Conservation (phyloP, 1,284 basidiomycete genomes). For the Boletellus deceptivus region DNA sequence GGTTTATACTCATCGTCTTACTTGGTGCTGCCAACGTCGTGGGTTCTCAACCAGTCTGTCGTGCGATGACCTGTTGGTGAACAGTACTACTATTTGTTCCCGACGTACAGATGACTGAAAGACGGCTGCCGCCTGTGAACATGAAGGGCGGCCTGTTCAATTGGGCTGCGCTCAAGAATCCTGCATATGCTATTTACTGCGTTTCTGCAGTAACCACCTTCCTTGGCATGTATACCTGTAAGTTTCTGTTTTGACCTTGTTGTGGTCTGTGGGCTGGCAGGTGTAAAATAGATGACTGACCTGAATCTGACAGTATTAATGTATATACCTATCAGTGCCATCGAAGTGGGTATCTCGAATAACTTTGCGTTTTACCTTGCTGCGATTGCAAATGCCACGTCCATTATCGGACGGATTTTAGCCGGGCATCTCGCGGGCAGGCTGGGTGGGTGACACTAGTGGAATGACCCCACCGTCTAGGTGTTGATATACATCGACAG, state of each 20-base stretch:
- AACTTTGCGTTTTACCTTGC: conserved; percentile 46
- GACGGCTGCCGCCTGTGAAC: conserved; percentile 42
- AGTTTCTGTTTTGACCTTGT: conserved; percentile 2
- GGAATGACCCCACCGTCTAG: background rate
- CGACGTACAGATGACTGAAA: conserved; percentile 29
- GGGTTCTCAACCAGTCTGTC: background rate
- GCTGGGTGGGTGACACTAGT: conserved; percentile 31
- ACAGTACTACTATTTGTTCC: conserved; percentile 22
- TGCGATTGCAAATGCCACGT: conserved; percentile 48
- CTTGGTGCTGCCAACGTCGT: conserved; percentile 40
- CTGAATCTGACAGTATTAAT: conserved; percentile 39
- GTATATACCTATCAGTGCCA: conserved; percentile 46
- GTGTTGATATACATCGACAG: conserved; percentile 11
- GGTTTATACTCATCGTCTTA: conserved; percentile 40
- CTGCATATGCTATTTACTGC: conserved; percentile 40
- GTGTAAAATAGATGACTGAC: conserved; percentile 10
- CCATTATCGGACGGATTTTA: conserved; percentile 41
- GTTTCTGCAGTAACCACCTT: conserved; percentile 46
- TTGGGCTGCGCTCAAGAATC: conserved; percentile 39
- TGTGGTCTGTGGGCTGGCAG: too few species aligned
- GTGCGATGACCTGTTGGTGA: conserved; percentile 9
- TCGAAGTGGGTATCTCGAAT: conserved; percentile 34
- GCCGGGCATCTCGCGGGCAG: conserved; percentile 41
- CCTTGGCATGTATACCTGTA: conserved; percentile 62
- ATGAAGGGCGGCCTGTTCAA: conserved; percentile 43